Evolutionary conservation across 352 stramenopile species (phyloP).

Genomic region (Nothophytophthora sp.): DNA sequence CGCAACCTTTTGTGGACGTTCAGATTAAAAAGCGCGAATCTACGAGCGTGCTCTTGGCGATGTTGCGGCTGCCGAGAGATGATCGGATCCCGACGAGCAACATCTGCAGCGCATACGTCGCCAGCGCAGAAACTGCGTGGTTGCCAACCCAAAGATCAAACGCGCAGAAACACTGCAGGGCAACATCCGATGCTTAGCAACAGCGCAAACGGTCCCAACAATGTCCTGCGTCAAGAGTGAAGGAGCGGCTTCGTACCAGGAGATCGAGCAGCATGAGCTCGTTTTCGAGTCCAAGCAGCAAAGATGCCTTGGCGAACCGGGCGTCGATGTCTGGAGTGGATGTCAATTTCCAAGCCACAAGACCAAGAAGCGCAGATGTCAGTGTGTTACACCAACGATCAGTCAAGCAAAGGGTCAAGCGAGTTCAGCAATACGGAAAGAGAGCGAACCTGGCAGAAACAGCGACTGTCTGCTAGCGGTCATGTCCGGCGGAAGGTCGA

Average conservation of each 20-base stretch:
- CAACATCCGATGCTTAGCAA: background rate
- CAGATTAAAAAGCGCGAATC: constrained; percentile 75
- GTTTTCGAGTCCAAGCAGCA: constrained; percentile 84
- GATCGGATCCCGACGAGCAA: constrained; percentile 36
- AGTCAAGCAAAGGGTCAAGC: background rate
- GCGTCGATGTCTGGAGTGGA: constrained; percentile 39
- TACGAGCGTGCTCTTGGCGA: constrained; percentile 59
- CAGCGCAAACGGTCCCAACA: background rate
- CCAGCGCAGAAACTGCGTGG: constrained; percentile 61
- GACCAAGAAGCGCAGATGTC: too few relatives aligned
- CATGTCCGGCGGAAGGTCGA: constrained; percentile 79
- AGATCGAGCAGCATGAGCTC: constrained; percentile 91
- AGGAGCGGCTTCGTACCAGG: constrained; percentile 46
- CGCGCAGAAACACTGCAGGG: constrained; percentile 59
- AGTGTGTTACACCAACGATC: too few relatives aligned
- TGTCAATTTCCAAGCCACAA: background rate
- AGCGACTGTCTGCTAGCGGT: constrained; percentile 62
- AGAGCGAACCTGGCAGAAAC: constrained; percentile 61
- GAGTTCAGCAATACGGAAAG: background rate
- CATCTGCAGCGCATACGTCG: constrained; percentile 57
- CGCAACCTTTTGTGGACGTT: background rate
- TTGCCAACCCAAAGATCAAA: constrained; percentile 71
- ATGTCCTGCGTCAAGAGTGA: background rate
- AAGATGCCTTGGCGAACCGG: constrained; percentile 50
- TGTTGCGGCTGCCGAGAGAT: constrained; percentile 44